These are phyloP conservation scores for Leptographium wingfieldii DNA, from an alignment of 2,329 filamentous ascomycete species.

Conservation along the genomic window DNA sequence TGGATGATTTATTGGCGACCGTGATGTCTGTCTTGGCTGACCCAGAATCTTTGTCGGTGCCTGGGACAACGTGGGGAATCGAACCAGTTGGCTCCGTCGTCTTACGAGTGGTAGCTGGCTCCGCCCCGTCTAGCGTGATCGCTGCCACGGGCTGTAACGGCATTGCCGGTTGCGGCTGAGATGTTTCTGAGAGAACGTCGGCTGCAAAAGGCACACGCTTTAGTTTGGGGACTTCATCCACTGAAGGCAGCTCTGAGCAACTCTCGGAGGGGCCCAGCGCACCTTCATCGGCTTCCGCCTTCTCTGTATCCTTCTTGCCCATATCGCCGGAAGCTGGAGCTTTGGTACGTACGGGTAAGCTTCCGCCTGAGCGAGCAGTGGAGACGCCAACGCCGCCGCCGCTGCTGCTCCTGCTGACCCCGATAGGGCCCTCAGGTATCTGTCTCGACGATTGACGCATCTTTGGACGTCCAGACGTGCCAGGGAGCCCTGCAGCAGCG, in stretches of 20 bases:
- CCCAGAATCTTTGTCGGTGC: no score
- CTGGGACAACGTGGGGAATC: no score
- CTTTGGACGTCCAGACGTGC: not conserved
- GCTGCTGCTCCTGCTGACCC: not conserved
- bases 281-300: not conserved
- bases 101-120: not conserved
- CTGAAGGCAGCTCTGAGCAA: no score
- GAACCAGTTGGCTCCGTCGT: no score
- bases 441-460: not conserved
- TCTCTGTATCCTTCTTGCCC: not conserved
- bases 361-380: not conserved
- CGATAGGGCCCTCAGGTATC: conserved; percentile 2
- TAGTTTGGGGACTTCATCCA: conserved; percentile 6
- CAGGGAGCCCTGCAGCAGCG: not conserved
- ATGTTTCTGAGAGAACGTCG: conserved; percentile 5
- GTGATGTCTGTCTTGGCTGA: no score
- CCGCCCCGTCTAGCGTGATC: not conserved
- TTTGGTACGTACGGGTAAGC: conserved; percentile 14
- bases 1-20: not conserved
- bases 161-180: conserved; percentile 6
- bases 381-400: not conserved
- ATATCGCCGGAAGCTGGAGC: not conserved
- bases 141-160: conserved; percentile 11
- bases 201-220: conserved; percentile 9
- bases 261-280: not conserved